A percentile compares a stretch with the other conserved stretches of the same genome.
Conservation (phyloP, 805 yeast species). For the Candida fluviatilis region DNA sequence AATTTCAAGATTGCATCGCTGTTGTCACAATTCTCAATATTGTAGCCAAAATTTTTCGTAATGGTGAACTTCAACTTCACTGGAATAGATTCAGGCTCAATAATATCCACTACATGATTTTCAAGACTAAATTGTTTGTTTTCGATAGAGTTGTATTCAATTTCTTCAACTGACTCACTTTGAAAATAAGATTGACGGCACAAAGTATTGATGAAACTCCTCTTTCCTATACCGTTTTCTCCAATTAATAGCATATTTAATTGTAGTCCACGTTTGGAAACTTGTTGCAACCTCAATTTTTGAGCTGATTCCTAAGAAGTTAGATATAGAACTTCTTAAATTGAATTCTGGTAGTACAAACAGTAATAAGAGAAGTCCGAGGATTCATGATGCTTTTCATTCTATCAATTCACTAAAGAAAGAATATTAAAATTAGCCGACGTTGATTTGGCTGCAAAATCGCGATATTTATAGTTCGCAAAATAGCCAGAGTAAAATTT, state of each 20-base stretch:
- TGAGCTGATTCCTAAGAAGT: constrained; percentile 11
- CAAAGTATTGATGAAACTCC: constrained; percentile 73
- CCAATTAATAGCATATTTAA: constrained; percentile 31
- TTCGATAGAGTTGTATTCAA: constrained; percentile 11
- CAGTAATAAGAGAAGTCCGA: neutral
- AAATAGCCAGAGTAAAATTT: too few relatives aligned
- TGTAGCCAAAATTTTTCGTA: constrained; percentile 23
- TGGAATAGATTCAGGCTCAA: constrained; percentile 11
- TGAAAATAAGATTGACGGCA: constrained; percentile 40
- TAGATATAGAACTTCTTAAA: neutral
- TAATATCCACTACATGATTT: constrained; percentile 8
- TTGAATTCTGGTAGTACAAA: neutral
- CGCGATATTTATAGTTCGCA: constrained; percentile 1
- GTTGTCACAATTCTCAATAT: constrained; percentile 16
- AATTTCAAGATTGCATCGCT: constrained; percentile 46
- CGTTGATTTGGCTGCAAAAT: constrained; percentile 1
- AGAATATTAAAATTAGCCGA: neutral
- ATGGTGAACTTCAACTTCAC: constrained; percentile 17
- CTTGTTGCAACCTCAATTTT: constrained; percentile 17
- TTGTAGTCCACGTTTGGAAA: constrained; percentile 17
- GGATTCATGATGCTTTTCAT: neutral
- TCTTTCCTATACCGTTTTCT: constrained; percentile 52
- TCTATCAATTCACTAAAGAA: neutral
- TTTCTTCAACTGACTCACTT: neutral
- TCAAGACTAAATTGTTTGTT: constrained; percentile 4